Evolutionary conservation across 306 rosid species (phyloP).

Genomic region (Corylus americana): DNA sequence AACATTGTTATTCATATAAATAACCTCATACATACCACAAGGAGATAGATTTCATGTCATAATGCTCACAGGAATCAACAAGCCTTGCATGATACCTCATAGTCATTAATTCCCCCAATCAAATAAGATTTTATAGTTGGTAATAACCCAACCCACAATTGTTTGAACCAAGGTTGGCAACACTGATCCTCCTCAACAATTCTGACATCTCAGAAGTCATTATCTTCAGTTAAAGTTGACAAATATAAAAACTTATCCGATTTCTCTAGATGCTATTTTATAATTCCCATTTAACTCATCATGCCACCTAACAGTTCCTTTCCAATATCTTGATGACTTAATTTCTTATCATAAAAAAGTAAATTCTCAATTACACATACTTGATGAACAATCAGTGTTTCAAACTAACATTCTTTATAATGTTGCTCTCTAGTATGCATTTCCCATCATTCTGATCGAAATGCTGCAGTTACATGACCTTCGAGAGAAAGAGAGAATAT

Average conservation of each 20-base stretch:
- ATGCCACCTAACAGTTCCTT: not conserved
- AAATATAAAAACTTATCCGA: not conserved
- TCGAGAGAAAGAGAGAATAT: not conserved
- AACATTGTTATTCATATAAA: not conserved
- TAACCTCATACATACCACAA: not conserved
- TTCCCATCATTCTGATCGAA: not conserved
- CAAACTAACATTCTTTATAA: too few relatives aligned
- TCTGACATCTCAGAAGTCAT: not conserved
- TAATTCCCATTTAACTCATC: not conserved
- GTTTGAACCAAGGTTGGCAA: not conserved
- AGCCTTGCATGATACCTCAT: not conserved
- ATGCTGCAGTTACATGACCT: not conserved
- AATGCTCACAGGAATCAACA: not conserved
- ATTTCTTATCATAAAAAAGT: not conserved
- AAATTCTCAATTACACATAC: not conserved
- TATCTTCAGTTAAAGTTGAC: not conserved
- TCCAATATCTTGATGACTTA: not conserved
- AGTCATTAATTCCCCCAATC: not conserved
- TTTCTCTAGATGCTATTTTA: not conserved
- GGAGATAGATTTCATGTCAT: not conserved
- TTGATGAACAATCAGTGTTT: not conserved
- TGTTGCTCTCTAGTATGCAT: not conserved
- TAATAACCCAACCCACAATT: not conserved
- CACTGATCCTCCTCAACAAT: not conserved
- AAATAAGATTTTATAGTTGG: not conserved